Evolutionary conservation across 179 eudicot species (phyloP).

Genomic region (Beta macrorhiza): DNA sequence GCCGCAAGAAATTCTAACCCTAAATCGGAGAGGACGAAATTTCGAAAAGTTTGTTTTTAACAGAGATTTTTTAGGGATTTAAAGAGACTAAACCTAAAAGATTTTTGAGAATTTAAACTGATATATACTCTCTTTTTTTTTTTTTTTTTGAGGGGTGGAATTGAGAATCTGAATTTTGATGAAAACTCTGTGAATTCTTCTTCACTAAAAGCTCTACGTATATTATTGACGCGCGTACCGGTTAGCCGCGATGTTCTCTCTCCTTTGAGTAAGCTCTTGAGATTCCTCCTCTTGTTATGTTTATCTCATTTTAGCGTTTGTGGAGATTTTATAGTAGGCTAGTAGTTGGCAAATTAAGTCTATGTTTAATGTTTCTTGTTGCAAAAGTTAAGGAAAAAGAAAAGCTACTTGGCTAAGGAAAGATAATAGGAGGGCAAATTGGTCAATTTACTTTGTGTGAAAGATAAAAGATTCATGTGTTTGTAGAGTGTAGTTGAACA

Average conservation of each 20-base stretch:
- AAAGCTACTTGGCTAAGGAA: constrained; percentile 27
- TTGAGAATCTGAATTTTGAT: too few species aligned
- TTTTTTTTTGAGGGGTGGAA: too few species aligned
- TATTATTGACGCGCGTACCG: constrained; percentile 16
- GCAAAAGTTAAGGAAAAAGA: constrained; percentile 1
- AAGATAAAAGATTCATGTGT: too few species aligned
- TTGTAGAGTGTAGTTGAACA: not conserved
- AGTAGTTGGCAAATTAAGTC: not conserved
- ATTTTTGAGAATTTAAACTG: not conserved
- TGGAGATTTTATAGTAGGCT: not conserved
- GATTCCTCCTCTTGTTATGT: not conserved
- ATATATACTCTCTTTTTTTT: too few species aligned
- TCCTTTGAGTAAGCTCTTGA: not conserved
- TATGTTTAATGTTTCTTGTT: constrained; percentile 15
- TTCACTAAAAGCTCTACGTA: not conserved
- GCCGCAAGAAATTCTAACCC: constrained; percentile 17
- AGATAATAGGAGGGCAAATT: not conserved
- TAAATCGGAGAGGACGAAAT: not conserved
- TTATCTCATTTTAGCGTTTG: not conserved
- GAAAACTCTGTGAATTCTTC: too few species aligned
- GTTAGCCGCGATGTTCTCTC: constrained; percentile 24
- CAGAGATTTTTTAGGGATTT: constrained; percentile 9
- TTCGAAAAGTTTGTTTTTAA: not conserved
- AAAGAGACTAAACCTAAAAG: too few species aligned
- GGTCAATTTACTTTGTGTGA: not conserved